Base-by-base conservation (phyloP, 73 alveolate species). In the Stentor roeselii region DNA sequence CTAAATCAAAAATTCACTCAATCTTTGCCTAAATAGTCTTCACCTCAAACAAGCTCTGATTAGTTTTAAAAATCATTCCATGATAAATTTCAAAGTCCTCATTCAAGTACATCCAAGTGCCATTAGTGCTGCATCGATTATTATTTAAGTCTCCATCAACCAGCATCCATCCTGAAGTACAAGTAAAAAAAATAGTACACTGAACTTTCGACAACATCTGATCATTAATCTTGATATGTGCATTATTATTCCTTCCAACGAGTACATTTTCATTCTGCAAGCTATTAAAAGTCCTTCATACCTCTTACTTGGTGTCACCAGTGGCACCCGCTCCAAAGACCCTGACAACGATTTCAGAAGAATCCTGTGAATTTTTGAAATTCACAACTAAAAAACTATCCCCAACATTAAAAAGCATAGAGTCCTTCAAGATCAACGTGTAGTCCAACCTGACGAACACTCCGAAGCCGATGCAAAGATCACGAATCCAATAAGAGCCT, bases 401-500 rank as follows among this genome's bases (percentile, higher is more conserved):
- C 42, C 99, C 99, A 88, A 95, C 85, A 80, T 95, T 95, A 42
- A 95, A 87, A 59, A 95, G 86, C 59, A 83, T 90, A 76, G 93
- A 90, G 78, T 95, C 97, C 76, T 93, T 93, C 3, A 95, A 87
- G 59, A 90, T 96, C n/a, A 88, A 78, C 78, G 95, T 87, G 75
- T 42, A 78, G 78, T 76, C 92, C 1, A 95, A 74, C 84, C 93
- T 93, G 60, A 93, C 93, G 74, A 95, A 95, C 31, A 95, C 97
- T 3, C 99, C 99, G 61, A 90, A 95, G 59, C 99, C 99, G 82
- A 89, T 90, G 32, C 98, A 97, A 36, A 95, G 84, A 85, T 95
- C 99, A 75, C 83, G 86, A 36, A 89, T 82, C 82, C 90, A 86
- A 89, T 89, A 89, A 75, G 86, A 74, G 80, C 74, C 59, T 76